Evolutionary conservation across 306 rosid species (phyloP).

Genomic region (Betula pendula): DNA sequence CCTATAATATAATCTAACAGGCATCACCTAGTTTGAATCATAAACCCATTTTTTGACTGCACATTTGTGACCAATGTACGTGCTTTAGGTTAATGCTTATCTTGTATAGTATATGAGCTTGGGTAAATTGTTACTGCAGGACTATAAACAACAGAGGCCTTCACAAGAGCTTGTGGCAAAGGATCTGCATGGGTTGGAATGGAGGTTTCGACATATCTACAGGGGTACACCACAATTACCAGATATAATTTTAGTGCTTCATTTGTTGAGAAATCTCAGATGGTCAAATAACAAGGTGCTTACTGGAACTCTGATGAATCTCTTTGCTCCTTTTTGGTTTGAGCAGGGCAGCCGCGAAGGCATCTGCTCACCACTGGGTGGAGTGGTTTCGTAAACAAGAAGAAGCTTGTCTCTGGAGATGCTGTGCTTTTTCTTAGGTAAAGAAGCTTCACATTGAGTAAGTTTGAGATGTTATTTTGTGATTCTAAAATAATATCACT

Average conservation of each 20-base stretch:
- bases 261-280: background rate
- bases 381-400: conserved; percentile 99
- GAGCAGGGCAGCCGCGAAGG: conserved; percentile 96
- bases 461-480: background rate
- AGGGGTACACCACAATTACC: conserved; percentile 55
- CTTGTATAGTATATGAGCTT: background rate
- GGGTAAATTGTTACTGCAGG: conserved; percentile 46
- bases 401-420: conserved; percentile 95
- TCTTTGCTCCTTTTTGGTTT: conserved; percentile 4
- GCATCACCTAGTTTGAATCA: background rate
- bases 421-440: conserved; percentile 98
- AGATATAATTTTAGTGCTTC: background rate
- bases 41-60: conserved; percentile 6
- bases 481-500: conserved; percentile 8
- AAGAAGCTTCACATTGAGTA: background rate
- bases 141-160: conserved; percentile 88
- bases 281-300: conserved; percentile 5
- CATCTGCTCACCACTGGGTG: conserved; percentile 99
- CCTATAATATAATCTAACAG: no score
- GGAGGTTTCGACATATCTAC: conserved; percentile 95
- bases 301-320: background rate
- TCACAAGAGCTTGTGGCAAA: conserved; percentile 97
- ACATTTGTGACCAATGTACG: conserved; percentile 6
- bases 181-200: conserved; percentile 90
- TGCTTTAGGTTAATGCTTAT: background rate